Evolutionary conservation across 345 rosid species (phyloP).

Genomic region (Durio zibethinus): DNA sequence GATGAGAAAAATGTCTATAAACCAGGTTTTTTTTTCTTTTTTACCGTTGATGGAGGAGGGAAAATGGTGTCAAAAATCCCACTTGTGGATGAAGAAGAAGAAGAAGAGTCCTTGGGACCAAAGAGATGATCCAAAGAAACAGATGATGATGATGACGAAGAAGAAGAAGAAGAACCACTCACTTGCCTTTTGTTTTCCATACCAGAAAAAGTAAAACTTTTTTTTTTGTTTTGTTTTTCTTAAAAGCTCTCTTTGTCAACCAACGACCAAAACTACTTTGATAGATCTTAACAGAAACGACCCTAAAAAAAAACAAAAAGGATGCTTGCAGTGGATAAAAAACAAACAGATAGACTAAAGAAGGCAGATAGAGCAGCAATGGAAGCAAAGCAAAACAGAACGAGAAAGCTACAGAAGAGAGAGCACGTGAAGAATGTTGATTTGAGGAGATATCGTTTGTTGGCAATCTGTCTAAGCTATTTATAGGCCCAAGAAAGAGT

Average conservation of each 20-base stretch:
- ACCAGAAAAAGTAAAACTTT: not conserved
- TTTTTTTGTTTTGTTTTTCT: slow-evolving; percentile 27
- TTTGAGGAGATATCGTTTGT: slow-evolving; percentile 14
- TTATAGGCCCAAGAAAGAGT: slow-evolving; percentile 35
- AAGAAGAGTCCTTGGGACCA: slow-evolving; percentile 46
- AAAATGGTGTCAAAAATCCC: slow-evolving; percentile 49
- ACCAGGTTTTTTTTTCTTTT: not conserved
- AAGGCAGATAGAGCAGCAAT: not conserved
- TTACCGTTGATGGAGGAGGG: slow-evolving; percentile 50
- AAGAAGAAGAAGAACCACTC: slow-evolving; percentile 1
- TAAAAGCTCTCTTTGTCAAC: slow-evolving; percentile 27
- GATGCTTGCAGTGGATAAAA: slow-evolving; percentile 27
- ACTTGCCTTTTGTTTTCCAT: slow-evolving; percentile 20
- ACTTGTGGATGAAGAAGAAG: slow-evolving; percentile 33
- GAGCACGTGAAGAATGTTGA: slow-evolving; percentile 42
- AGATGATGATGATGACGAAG: slow-evolving; percentile 23
- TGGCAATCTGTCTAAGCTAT: slow-evolving; percentile 18
- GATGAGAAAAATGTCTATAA: not conserved
- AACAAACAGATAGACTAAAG: not conserved
- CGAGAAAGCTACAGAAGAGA: not conserved
- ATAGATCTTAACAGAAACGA: slow-evolving; percentile 23
- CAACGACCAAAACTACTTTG: slow-evolving; percentile 42
- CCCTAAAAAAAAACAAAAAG: slow-evolving; percentile 11
- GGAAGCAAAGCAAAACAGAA: not conserved
- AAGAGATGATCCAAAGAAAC: slow-evolving; percentile 53